phyloP scores from a whole-genome alignment of 371 early-diverging fungal species.

The Dichotomocladium elegans region DNA sequence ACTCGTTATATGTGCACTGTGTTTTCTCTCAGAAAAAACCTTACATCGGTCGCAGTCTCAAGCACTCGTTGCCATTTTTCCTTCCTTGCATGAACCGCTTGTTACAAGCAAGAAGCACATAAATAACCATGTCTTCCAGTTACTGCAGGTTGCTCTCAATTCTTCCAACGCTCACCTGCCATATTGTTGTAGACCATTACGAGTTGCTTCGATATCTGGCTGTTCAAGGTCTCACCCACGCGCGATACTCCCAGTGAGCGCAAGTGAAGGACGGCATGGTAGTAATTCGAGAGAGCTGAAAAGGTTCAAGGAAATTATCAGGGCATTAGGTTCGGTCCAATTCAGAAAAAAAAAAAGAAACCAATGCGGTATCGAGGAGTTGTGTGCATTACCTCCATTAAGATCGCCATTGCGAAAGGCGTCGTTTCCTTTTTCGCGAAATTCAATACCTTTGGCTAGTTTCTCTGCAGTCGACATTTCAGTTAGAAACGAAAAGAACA shows the following conservation, averaged over 20 bases:
- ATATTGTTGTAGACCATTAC: conserved; percentile 46
- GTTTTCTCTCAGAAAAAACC: not conserved
- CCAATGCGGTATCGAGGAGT: not conserved
- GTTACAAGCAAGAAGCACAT: not conserved
- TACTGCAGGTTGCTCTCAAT: no score
- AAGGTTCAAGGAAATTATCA: not conserved
- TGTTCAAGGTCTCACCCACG: conserved; percentile 16
- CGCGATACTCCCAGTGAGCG: conserved; percentile 33
- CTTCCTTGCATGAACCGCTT: conserved; percentile 35
- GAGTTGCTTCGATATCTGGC: conserved; percentile 21
- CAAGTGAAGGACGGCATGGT: conserved; percentile 34
- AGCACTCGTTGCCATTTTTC: conserved; percentile 40
- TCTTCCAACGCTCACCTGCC: no score
- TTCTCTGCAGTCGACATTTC: no score
- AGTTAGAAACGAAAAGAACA: no score
- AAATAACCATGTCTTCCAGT: no score
- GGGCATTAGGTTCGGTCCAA: not conserved
- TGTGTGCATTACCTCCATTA: conserved; percentile 17
- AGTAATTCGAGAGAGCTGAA: conserved; percentile 32
- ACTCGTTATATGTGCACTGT: not conserved
- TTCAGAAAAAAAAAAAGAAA: not conserved
- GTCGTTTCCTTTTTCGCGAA: conserved; percentile 33
- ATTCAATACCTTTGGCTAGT: conserved; percentile 39
- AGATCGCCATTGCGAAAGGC: conserved; percentile 29
- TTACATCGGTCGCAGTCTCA: conserved; percentile 28